Evolutionary conservation across 768 basidiomycete species (phyloP), one percentile per base, ranked within the genome.

Genomic region (Auricularia sp.): DNA sequence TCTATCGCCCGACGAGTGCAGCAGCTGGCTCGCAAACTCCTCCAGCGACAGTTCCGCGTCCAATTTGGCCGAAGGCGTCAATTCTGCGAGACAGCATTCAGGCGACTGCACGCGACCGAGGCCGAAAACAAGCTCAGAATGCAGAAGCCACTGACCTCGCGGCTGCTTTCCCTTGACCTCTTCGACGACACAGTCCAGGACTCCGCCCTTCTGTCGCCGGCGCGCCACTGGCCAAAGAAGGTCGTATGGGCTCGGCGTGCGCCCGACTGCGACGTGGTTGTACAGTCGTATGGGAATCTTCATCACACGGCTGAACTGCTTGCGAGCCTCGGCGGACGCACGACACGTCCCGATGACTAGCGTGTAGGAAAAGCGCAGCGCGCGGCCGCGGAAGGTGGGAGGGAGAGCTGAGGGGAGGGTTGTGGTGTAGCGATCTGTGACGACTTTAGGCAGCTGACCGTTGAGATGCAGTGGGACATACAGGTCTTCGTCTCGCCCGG

Each of bases 221-320:
- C 77, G 75, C 44, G 78, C 75, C 63, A 91, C 79, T 0, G 95
- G 95, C 83, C 89, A 89, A 2, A 95, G 78, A 1, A 98, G 75
- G 73, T 98, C 91, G 70, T 96, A 97, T 1, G 87, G 85, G 44
- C 80, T 76, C 1, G 83, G 77, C 1, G 81, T 78, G 33, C 81
- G 78, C 11, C 82, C 83, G 1, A 82, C 81, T 81, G 84, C 78
- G 65, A 97, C 90, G 68, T 94, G 80, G 65, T 92, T 94, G 76
- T 97, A 98, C 4, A 98, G 80, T 29, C 94, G 79, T 56, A 99
- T 88, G 0, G 96, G 96, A 1, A 98, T 89, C 62, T 89, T 90
- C 88, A 96, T 92, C 2, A 94, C 83, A 39, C 86, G 78, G 74
- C 90, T 89, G 64, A 72, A 59, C 24, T 59, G 56, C 33, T 18